Percentiles rank a stretch among this genome's conserved stretches.
phyloP scores from a whole-genome alignment of 495 filamentous ascomycete species.

The Lasiosphaeriaceae sp. region DNA sequence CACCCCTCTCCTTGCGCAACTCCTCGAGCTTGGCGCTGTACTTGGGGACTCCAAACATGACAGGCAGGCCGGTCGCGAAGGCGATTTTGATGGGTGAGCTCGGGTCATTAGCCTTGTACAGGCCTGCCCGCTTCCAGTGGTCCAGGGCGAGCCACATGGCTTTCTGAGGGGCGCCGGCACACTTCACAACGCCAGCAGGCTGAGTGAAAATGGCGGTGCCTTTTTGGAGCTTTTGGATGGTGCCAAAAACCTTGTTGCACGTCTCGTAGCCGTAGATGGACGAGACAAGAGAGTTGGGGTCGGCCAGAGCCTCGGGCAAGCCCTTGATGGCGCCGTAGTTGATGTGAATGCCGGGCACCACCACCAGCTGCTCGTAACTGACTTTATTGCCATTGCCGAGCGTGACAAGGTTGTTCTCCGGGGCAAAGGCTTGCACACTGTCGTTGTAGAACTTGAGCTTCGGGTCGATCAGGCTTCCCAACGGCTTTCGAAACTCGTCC shows the following conservation, averaged over 20 bases:
- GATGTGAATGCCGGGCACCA: slow-evolving; percentile 58
- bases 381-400: slow-evolving; percentile 55
- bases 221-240: slow-evolving; percentile 50
- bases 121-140: slow-evolving; percentile 57
- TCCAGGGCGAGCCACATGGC: slow-evolving; percentile 68
- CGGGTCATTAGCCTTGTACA: slow-evolving; percentile 46
- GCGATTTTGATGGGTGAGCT: slow-evolving; percentile 54
- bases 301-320: slow-evolving; percentile 55
- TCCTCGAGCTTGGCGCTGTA: slow-evolving; percentile 59
- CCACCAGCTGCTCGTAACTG: slow-evolving; percentile 61
- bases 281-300: slow-evolving; percentile 54
- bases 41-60: slow-evolving; percentile 69
- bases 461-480: slow-evolving; percentile 51
- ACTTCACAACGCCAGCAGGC: slow-evolving; percentile 62
- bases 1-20: slow-evolving; percentile 58
- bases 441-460: slow-evolving; percentile 61
- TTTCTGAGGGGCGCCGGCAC: slow-evolving; percentile 68
- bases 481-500: slow-evolving; percentile 48
- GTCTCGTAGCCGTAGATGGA: slow-evolving; percentile 62
- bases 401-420: slow-evolving; percentile 55
- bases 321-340: slow-evolving; percentile 56
- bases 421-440: slow-evolving; percentile 48
- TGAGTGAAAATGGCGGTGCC: slow-evolving; percentile 68
- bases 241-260: slow-evolving; percentile 54
- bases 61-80: slow-evolving; percentile 58